Percentiles rank a stretch among this genome's conserved stretches.
These are phyloP conservation scores for Solanum sejunctum DNA, from an alignment of 257 asterid species.

Conservation along the genomic window DNA sequence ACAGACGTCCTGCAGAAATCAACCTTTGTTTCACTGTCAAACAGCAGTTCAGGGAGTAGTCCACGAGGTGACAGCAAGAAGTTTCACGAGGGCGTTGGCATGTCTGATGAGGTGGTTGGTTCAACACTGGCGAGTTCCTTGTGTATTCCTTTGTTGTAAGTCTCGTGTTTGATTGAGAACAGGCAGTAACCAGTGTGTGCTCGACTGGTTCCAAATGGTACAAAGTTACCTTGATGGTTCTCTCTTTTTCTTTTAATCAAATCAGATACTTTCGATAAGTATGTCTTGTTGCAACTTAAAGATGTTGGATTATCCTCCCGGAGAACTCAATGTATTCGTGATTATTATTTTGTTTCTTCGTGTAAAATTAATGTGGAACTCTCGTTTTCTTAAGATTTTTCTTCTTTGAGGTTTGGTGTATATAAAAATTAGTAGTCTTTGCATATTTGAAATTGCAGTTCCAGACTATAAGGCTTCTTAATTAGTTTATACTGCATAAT, in stretches of 20 bases:
- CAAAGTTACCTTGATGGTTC: background rate
- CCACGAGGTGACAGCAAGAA: conserved; percentile 36
- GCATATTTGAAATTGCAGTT: background rate
- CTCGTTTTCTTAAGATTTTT: background rate
- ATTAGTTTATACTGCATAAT: background rate
- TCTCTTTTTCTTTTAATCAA: background rate
- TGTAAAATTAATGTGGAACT: background rate
- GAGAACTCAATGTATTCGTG: background rate
- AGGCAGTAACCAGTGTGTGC: background rate
- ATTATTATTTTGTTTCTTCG: background rate
- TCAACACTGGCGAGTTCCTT: conserved; percentile 30
- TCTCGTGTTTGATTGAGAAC: background rate
- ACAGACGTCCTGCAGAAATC: conserved; percentile 67
- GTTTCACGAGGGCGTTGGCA: conserved; percentile 17
- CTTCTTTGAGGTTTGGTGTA: background rate
- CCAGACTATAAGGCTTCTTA: background rate
- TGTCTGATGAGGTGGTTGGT: conserved; percentile 31
- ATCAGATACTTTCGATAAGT: background rate
- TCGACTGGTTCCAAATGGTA: background rate
- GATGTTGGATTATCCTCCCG: background rate
- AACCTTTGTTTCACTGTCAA: conserved; percentile 47
- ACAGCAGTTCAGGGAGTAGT: conserved; percentile 70
- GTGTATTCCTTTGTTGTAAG: conserved; percentile 29
- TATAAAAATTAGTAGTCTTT: background rate
- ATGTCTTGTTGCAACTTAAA: background rate